Conservation (phyloP, 164 flowering plant genomes). For the Piper betle region DNA sequence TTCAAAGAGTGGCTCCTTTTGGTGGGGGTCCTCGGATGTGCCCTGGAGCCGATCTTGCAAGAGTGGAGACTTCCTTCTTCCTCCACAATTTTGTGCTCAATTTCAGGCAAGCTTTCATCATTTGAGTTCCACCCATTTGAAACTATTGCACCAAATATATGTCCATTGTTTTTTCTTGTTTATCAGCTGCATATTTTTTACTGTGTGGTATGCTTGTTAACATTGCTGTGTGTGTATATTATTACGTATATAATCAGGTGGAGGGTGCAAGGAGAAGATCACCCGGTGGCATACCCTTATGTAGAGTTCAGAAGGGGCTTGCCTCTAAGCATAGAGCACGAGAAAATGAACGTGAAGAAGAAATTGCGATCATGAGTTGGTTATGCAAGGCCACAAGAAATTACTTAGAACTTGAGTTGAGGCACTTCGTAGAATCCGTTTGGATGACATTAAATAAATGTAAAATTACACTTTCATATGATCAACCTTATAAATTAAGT, state of each 20-base stretch:
- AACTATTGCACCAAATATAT: neutral
- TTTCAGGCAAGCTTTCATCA: constrained; percentile 31
- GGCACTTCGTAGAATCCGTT: too few relatives aligned
- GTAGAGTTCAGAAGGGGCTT: constrained; percentile 54
- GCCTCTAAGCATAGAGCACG: constrained; percentile 31
- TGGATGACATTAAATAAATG: too few relatives aligned
- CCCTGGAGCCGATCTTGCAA: constrained; percentile 70
- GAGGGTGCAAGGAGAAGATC: constrained; percentile 45
- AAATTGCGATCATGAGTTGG: too few relatives aligned
- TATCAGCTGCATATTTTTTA: too few relatives aligned
- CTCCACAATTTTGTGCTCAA: constrained; percentile 79
- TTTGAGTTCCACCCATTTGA: neutral
- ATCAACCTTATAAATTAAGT: too few relatives aligned
- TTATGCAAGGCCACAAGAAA: too few relatives aligned
- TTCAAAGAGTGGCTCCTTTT: constrained; percentile 40
- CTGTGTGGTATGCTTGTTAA: too few relatives aligned
- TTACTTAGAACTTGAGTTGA: too few relatives aligned
- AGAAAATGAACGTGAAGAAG: too few relatives aligned
- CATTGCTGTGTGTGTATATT: too few relatives aligned
- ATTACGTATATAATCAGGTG: constrained; percentile 26
- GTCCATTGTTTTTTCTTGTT: neutral
- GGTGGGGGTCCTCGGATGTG: constrained; percentile 69
- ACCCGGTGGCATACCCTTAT: constrained; percentile 58
- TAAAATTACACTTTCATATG: too few relatives aligned
- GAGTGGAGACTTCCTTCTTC: constrained; percentile 53